Evolutionary conservation across 2,329 filamentous ascomycete genomes (phyloP), one percentile per base, ranked within the genome.

Genomic region (Ophiostoma ulmi): DNA sequence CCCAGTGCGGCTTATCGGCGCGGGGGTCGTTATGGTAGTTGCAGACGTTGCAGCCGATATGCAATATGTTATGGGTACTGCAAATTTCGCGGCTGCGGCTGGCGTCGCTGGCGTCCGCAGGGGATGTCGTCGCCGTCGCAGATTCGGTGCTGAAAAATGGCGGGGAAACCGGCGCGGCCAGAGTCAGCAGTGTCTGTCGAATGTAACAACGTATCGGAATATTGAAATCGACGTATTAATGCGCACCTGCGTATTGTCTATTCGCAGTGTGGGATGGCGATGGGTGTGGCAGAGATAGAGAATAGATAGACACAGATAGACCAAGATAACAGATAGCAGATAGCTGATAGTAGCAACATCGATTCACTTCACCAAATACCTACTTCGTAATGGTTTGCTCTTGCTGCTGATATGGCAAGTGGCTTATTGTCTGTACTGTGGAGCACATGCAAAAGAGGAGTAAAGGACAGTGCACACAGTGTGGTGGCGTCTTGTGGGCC

Each of bases 221-320:
- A 6, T 48, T 20, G 44, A 5, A 20, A 26, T 13, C 52, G 52
- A 26, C n/a, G 52, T 58, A 58, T 26, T 8, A 58, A 26, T 58
- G 52, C 22, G 44, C 44, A 48, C 17, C 44, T 20, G 5, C 6
- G 6, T 58, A 48, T 17, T 58, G n/a, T 26, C 52, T 13, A n/a
- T 17, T 58, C n/a, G 8, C 31, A 58, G 52, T 31, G 52, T 26
- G 26, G 58, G 26, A 63, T 63, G 58, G 58, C 14, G 58, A 63
- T 63, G 58, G 26, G 26, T 63, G 58, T 17, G 52, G 58, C 26
- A 63, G 58, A 58, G 58, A 63, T 63, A 63, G 58, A 36, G 58
- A 48, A 48, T 26, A 58, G 52, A 58, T 58, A 8, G 22, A 26
- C 52, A 58, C n/a, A 58, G 58, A 63, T 63, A 63, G 58, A 14